Evolutionary conservation across 345 rosid genomes (phyloP).

Genomic region (Clarkia xantiana): DNA sequence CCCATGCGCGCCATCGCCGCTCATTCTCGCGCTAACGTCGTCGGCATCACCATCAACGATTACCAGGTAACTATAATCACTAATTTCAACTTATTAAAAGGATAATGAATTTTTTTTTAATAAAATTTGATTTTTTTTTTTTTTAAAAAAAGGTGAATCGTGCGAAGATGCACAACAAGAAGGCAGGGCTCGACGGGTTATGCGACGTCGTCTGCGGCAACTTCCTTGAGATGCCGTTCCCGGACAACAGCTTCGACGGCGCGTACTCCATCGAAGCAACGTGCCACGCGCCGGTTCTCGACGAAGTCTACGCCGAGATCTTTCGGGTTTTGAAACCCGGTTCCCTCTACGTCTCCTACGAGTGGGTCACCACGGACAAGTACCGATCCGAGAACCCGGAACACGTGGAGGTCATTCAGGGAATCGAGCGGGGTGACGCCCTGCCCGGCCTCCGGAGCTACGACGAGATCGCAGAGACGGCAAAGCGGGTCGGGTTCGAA

Average conservation of each 20-base stretch:
- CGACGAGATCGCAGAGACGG: constrained; percentile 45
- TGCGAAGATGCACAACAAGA: constrained; percentile 69
- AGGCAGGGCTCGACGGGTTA: constrained; percentile 56
- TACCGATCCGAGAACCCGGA: constrained; percentile 27
- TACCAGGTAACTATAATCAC: constrained; percentile 33
- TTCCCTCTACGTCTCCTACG: constrained; percentile 58
- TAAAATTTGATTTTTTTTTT: neutral
- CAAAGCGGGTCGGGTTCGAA: constrained; percentile 68
- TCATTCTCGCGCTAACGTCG: constrained; percentile 68
- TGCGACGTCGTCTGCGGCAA: constrained; percentile 83
- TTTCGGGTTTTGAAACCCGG: constrained; percentile 80
- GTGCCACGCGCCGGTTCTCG: constrained; percentile 87
- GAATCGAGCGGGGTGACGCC: constrained; percentile 84
- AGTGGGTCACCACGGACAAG: constrained; percentile 85
- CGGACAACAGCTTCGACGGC: constrained; percentile 68
- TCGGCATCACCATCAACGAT: constrained; percentile 89
- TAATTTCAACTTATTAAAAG: neutral
- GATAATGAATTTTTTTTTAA: neutral
- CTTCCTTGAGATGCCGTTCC: constrained; percentile 81
- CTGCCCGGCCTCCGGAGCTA: constrained; percentile 67
- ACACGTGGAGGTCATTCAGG: constrained; percentile 71
- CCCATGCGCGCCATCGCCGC: constrained; percentile 96
- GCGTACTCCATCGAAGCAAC: constrained; percentile 96
- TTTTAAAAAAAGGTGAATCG: constrained; percentile 21
- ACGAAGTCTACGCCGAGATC: constrained; percentile 73